Percentiles rank a stretch among this genome's conserved stretches.
Evolutionary conservation across 306 rosid species (phyloP).

Genomic region (Urtica urens): DNA sequence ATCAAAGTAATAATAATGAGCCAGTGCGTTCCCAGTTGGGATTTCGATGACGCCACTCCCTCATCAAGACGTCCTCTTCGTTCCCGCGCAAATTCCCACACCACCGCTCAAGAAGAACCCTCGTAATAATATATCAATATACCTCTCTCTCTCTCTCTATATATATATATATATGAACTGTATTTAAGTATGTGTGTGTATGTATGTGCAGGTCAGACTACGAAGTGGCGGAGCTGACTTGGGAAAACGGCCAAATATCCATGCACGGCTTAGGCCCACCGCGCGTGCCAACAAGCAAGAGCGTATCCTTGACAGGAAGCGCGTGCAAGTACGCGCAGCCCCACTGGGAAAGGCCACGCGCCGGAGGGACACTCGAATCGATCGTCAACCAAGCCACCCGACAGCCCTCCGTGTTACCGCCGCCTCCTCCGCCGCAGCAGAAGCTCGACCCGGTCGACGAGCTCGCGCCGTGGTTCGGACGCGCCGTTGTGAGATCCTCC

Average conservation of each 20-base stretch:
- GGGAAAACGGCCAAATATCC: slow-evolving; percentile 81
- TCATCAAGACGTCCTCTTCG: slow-evolving; percentile 27
- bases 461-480: slow-evolving; percentile 38
- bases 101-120: slow-evolving; percentile 38
- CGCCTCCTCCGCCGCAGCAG: background rate
- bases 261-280: slow-evolving; percentile 78
- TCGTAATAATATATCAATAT: slow-evolving; percentile 24
- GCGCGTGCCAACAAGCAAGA: slow-evolving; percentile 24
- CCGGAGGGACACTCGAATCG: slow-evolving; percentile 74
- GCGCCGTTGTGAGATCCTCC: slow-evolving; percentile 6
- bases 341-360: slow-evolving; percentile 75
- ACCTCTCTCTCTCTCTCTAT: background rate
- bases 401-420: slow-evolving; percentile 17
- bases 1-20: too few relatives aligned
- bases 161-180: background rate
- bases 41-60: slow-evolving; percentile 32
- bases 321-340: slow-evolving; percentile 21
- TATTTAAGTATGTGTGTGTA: background rate
- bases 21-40: slow-evolving; percentile 90
- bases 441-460: background rate
- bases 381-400: slow-evolving; percentile 70
- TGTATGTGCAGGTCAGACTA: slow-evolving; percentile 46
- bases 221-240: slow-evolving; percentile 79
- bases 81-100: slow-evolving; percentile 36
- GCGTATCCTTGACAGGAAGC: background rate